Evolutionary conservation across 331 rosid genomes (phyloP).

Genomic region (Telfairia occidentalis): DNA sequence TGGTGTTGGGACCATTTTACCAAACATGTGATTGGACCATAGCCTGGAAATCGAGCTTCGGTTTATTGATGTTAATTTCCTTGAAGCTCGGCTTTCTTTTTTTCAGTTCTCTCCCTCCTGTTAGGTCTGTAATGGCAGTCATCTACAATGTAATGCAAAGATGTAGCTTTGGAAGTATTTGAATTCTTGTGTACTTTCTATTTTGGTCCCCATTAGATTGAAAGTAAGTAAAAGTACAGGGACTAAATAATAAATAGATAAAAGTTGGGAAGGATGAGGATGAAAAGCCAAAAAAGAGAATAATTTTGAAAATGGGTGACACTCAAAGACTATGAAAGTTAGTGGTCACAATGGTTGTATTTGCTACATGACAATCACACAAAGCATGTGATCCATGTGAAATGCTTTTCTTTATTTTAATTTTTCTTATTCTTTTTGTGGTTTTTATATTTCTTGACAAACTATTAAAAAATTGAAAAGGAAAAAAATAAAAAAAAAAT

Average conservation of each 20-base stretch:
- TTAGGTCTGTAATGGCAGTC: neutral
- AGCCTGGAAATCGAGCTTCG: neutral
- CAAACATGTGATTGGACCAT: neutral
- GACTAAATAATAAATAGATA: too few species aligned
- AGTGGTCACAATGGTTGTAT: neutral
- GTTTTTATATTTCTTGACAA: neutral
- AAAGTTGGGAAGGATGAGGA: neutral
- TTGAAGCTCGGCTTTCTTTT: neutral
- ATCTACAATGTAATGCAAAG: neutral
- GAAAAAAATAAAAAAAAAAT: neutral
- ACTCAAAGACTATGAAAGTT: neutral
- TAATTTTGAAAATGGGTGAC: neutral
- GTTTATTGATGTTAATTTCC: neutral
- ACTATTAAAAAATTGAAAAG: neutral
- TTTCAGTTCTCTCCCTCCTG: neutral
- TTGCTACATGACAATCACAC: neutral
- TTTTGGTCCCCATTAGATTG: neutral
- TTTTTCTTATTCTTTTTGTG: neutral
- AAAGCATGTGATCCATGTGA: slow-evolving; percentile 12
- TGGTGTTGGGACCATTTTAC: neutral
- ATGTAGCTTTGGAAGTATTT: neutral
- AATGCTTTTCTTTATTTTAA: neutral
- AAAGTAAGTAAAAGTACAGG: neutral
- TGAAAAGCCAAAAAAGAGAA: neutral
- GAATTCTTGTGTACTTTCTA: neutral